phyloP scores from a whole-genome alignment of 768 basidiomycete genomes.

The Lepiota venenata region DNA sequence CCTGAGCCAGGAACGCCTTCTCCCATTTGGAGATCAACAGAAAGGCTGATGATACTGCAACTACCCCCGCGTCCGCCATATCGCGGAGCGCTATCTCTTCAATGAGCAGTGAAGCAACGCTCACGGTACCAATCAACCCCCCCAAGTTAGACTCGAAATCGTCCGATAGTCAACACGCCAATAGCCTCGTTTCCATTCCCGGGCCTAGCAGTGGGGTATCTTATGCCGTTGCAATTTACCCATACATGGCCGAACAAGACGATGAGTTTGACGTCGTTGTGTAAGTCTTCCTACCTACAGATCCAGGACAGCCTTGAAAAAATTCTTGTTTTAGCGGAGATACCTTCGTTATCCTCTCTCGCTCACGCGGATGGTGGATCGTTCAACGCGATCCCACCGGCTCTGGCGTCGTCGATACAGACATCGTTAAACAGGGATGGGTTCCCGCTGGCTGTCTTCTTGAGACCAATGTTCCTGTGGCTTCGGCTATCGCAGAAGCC shows the following conservation, averaged over 20 bases:
- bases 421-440: conserved; percentile 87
- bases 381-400: conserved; percentile 93
- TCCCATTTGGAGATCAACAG: conserved; percentile 41
- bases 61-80: conserved; percentile 35
- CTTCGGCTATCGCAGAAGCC: conserved; percentile 82
- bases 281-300: conserved; percentile 40
- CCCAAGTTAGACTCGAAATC: conserved; percentile 16
- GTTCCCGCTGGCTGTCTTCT: conserved; percentile 96
- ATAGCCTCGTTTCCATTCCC: conserved; percentile 25
- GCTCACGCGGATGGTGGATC: conserved; percentile 99
- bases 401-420: conserved; percentile 71
- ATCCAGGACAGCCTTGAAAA: conserved; percentile 7
- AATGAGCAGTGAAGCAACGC: conserved; percentile 23
- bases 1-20: conserved; percentile 64
- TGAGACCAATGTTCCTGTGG: conserved; percentile 89
- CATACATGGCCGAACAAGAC: conserved; percentile 97
- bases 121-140: conserved; percentile 22
- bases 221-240: conserved; percentile 97
- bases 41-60: conserved; percentile 37
- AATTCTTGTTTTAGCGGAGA: conserved; percentile 60
- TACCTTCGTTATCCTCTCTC: conserved; percentile 88
- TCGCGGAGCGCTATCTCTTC: conserved; percentile 25
- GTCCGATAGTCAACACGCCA: conserved; percentile 13
- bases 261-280: conserved; percentile 98
- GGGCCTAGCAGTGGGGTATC: conserved; percentile 56